Base-by-base conservation (phyloP, 345 rosid species). In the Durio zibethinus region DNA sequence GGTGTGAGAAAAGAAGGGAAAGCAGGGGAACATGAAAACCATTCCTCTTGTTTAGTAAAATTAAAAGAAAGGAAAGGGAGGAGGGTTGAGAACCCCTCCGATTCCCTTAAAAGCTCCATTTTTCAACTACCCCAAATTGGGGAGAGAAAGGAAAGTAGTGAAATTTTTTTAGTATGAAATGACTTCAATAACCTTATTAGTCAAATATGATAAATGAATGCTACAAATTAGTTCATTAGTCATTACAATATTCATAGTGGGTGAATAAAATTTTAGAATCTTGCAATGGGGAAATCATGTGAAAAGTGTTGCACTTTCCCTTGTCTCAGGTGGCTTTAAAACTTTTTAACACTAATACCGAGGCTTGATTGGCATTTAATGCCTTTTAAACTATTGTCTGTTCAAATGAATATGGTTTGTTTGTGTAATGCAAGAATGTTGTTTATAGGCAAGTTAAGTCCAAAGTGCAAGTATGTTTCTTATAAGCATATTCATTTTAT, bases 381-480 rank as follows among this genome's bases (percentile, higher is more conserved):
- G n/a, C 59, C n/a, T 23, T 70, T 42, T 42, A 23, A 27, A 68
- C n/a, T 2, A 25, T 45, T 33, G 2, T 68, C 35, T 82, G 10
- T 6, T 56, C 45, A 14, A 50, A 53, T 25, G 18, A 72, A 43
- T 65, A 78, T 27, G 29, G 45, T 43, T 73, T 80, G 52, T 65
- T 73, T 31, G 38, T 71, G 16, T 4, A 61, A 25, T 42, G 21
- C 64, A 36, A 65, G 59, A 14, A 12, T 76, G 61, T 40, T 36
- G 35, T 23, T 64, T 43, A 50, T 75, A 2, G 4, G 52, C 35
- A 4, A 31, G 45, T 35, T 63, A 57, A 42, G 56, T 47, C 1
- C 14, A 47, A 48, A 66, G 7, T 45, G 20, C 72, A 29, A 45
- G 53, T 65, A 38, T 66, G 27, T 21, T 25, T 15, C 36, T 3